Conservation (phyloP, 1,139 yeast species). For the Taphrina deformans region DNA sequence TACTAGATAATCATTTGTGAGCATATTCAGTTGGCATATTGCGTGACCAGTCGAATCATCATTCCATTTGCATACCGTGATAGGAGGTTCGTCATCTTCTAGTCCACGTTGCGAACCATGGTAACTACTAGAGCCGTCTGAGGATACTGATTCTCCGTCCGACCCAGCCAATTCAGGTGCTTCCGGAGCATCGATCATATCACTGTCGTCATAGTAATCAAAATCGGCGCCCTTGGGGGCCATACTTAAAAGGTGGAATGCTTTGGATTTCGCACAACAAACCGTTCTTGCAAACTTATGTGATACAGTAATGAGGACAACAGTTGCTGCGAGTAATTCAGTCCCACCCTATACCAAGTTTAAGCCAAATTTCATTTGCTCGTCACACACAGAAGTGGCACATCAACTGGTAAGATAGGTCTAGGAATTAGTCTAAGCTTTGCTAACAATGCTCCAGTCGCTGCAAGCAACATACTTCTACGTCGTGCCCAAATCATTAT, state of each 20-base stretch:
- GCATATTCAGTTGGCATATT: slow-evolving; percentile 2
- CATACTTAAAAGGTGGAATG: not conserved
- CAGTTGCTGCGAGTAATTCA: not conserved
- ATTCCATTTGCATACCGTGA: slow-evolving; percentile 27
- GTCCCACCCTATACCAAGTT: not conserved
- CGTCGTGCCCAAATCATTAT: no score
- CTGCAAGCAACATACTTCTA: no score
- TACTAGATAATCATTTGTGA: slow-evolving; percentile 23
- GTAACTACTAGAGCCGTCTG: slow-evolving; percentile 18
- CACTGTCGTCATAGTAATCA: slow-evolving; percentile 16
- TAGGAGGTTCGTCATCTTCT: slow-evolving; percentile 27
- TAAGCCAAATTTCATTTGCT: not conserved
- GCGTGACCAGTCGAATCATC: slow-evolving; percentile 4
- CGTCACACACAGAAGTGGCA: not conserved
- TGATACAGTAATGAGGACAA: not conserved
- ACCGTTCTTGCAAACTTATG: not conserved
- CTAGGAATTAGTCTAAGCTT: no score
- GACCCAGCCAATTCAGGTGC: not conserved
- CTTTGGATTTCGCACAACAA: not conserved
- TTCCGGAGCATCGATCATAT: not conserved
- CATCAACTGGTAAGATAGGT: no score
- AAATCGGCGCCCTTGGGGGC: slow-evolving; percentile 10
- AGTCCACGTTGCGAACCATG: slow-evolving; percentile 8
- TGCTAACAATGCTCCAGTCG: no score
- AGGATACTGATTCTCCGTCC: slow-evolving; percentile 5